Percentiles rank a stretch among this genome's conserved stretches.
Evolutionary conservation across 2,329 filamentous ascomycete species (phyloP).

Genomic region (Calonectria pteridis): DNA sequence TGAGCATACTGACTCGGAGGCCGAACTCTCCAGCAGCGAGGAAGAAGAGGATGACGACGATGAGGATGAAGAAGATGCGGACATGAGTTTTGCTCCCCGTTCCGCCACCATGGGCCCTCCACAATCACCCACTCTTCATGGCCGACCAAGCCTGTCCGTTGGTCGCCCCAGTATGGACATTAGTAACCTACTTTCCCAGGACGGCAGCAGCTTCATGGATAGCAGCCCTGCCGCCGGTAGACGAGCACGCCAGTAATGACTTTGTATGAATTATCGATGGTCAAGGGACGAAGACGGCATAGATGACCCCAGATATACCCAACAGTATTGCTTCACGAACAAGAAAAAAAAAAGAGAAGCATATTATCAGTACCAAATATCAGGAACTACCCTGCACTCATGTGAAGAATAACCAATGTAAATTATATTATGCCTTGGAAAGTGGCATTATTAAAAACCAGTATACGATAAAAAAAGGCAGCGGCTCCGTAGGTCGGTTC

Average conservation of each 20-base stretch:
- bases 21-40: constrained; percentile 66
- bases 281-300: constrained; percentile 19
- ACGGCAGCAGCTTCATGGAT: constrained; percentile 69
- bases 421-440: constrained; percentile 5
- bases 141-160: constrained; percentile 42
- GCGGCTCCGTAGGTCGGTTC: neutral
- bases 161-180: constrained; percentile 66
- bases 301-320: constrained; percentile 38
- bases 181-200: constrained; percentile 66
- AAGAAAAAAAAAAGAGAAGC: neutral
- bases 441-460: constrained; percentile 25
- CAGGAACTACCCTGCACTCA: too few species aligned
- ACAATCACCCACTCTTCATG: constrained; percentile 53
- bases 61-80: constrained; percentile 42
- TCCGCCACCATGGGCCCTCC: constrained; percentile 50
- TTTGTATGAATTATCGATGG: constrained; percentile 26
- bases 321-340: neutral
- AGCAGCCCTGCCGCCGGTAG: constrained; percentile 64
- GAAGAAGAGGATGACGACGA: constrained; percentile 54
- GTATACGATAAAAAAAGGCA: constrained; percentile 9
- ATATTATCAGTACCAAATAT: neutral
- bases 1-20: constrained; percentile 84
- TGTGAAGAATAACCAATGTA: neutral
- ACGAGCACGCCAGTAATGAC: constrained; percentile 47
- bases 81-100: constrained; percentile 57